Percentiles rank a stretch among this genome's conserved stretches.
These are phyloP conservation scores for Thinopyrum elongatum DNA, from an alignment of 176 grass and related monocot species.

Conservation along the genomic window DNA sequence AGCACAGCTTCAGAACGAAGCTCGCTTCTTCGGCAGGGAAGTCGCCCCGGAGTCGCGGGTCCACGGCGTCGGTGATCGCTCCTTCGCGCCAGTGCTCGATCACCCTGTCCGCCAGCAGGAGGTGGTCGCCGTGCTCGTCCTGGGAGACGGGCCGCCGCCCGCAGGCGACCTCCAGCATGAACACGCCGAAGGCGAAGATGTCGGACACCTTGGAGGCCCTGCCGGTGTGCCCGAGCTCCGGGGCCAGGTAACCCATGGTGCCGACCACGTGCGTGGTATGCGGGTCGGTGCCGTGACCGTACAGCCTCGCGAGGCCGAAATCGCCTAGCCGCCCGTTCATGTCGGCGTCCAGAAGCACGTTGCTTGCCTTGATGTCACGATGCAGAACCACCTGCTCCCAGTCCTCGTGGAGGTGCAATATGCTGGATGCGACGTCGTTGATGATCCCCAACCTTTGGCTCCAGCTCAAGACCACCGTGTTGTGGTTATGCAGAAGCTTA, in stretches of 20 bases:
- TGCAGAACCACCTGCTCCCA: constrained; percentile 50
- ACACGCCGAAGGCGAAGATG: constrained; percentile 41
- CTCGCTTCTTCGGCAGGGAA: constrained; percentile 19
- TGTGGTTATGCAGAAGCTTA: constrained; percentile 1
- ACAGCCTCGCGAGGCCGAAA: constrained; percentile 45
- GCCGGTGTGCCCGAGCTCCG: constrained; percentile 47
- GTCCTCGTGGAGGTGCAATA: constrained; percentile 43
- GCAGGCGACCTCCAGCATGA: constrained; percentile 45
- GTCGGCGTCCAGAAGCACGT: constrained; percentile 45
- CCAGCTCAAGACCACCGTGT: constrained; percentile 6
- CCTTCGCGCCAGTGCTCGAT: constrained; percentile 25
- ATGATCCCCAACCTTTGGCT: constrained; percentile 25
- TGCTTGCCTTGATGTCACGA: constrained; percentile 49
- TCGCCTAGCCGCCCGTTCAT: constrained; percentile 45
- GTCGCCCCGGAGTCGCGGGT: constrained; percentile 24
- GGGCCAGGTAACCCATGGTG: constrained; percentile 44
- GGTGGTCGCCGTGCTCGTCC: not conserved
- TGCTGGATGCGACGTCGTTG: constrained; percentile 32
- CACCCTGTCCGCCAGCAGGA: constrained; percentile 35
- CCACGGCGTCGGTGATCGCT: constrained; percentile 17
- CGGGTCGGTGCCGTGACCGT: constrained; percentile 41
- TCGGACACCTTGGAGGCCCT: constrained; percentile 38
- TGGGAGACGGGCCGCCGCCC: constrained; percentile 27
- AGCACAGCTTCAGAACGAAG: constrained; percentile 20
- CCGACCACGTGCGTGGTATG: constrained; percentile 42